Evolutionary conservation across 306 rosid genomes (phyloP).

Genomic region (Senna tora): DNA sequence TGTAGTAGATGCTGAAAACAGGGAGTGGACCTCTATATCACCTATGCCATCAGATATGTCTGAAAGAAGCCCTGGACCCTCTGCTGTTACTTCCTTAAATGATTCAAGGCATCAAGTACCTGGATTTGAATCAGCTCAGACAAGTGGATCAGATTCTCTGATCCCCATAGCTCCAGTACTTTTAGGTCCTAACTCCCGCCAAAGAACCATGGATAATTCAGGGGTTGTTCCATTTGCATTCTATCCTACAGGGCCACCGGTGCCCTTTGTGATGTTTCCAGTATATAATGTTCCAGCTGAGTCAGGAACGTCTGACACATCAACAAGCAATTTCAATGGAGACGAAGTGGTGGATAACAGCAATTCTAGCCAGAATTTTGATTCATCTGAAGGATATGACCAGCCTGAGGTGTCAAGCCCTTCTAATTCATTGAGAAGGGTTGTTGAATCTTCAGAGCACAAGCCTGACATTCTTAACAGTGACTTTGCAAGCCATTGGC

Average conservation of each 20-base stretch:
- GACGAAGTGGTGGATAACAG: slow-evolving; percentile 66
- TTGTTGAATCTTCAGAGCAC: slow-evolving; percentile 53
- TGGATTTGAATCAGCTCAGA: slow-evolving; percentile 67
- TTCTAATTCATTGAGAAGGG: slow-evolving; percentile 54
- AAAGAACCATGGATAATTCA: slow-evolving; percentile 66
- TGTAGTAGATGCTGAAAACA: slow-evolving; percentile 66
- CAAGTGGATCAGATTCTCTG: slow-evolving; percentile 75
- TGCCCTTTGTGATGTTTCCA: slow-evolving; percentile 87
- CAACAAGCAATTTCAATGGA: slow-evolving; percentile 62
- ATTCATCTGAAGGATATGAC: slow-evolving; percentile 62
- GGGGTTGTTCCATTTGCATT: slow-evolving; percentile 68
- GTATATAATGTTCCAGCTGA: slow-evolving; percentile 68
- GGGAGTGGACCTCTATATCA: slow-evolving; percentile 62
- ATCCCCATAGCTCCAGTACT: slow-evolving; percentile 69
- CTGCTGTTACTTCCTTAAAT: slow-evolving; percentile 50
- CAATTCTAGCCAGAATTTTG: slow-evolving; percentile 67
- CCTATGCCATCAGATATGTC: slow-evolving; percentile 54
- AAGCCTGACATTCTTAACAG: slow-evolving; percentile 85
- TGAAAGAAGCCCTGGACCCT: slow-evolving; percentile 61
- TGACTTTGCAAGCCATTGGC: slow-evolving; percentile 81
- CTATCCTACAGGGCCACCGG: slow-evolving; percentile 97
- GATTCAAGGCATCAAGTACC: slow-evolving; percentile 68
- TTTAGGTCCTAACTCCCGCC: slow-evolving; percentile 73
- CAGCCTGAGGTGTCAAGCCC: slow-evolving; percentile 61
- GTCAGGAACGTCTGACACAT: slow-evolving; percentile 63